Base-by-base conservation (phyloP, 331 rosid species). In the Quercus lobata region DNA sequence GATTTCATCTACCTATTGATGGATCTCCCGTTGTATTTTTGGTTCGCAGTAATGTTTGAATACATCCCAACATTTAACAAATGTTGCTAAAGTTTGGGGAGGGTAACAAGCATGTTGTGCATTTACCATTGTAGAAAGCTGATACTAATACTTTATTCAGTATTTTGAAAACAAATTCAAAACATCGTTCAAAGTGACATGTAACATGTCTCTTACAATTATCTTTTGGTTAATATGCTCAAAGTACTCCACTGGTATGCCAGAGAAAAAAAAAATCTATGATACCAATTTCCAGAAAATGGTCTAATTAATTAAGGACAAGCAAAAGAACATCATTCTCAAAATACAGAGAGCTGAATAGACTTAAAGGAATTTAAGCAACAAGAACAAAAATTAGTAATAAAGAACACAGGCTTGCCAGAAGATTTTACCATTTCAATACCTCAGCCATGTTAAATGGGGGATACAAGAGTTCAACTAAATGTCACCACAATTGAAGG, bases 371-470 rank as follows among this genome's bases (percentile, higher is more conserved):
- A 72, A 6, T 35, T 65, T 18, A 63, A 63, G 58, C 56, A 72
- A 63, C 34, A 6, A 46, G 27, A 71, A 60, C 61, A 55, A 71
- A 25, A 24, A 44, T 7, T 9, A 41, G 29, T 21, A 30, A 46
- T 4, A 25, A 49, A 44, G 62, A 65, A 44, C 16, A 62, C 30
- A 4, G 72, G 41, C 22, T 83, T 55, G 27, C 66, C 69, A 57
- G 73, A 65, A 30, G 57, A 62, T 52, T 49, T 70, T 52, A 69
- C 69, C 9, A 22, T 77, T 78, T 78, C 58, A 37, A 24, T 17
- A 17, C 53, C 53, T 44, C 53, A 44, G 53, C 53, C 53, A 44
- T 35, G 41, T 35, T 35, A 35, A 35, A 35, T 35, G 2, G 41
- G 41, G 32, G 10, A 7, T 21, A 22, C 25, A 6, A 29, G 35